These are phyloP conservation scores for Diversispora epigaea DNA, from an alignment of 192 early-diverging fungal genomes.

Conservation along the genomic window DNA sequence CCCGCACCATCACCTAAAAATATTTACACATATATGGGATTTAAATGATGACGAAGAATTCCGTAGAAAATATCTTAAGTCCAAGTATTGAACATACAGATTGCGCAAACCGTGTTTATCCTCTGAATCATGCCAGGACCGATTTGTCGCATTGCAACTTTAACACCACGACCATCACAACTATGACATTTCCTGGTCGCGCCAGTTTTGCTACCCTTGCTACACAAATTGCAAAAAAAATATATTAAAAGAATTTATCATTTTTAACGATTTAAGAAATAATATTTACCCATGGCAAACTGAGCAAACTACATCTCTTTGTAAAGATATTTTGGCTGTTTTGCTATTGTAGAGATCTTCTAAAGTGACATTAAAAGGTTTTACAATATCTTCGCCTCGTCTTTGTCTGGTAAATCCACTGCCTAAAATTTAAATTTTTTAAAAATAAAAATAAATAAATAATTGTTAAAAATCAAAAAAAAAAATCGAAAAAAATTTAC, in stretches of 20 bases:
- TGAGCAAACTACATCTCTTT: constrained; percentile 73
- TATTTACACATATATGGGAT: background rate
- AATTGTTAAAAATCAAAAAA: constrained; percentile 16
- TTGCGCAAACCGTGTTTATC: constrained; percentile 77
- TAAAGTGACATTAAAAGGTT: constrained; percentile 80
- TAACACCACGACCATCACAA: constrained; percentile 80
- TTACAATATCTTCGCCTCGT: constrained; percentile 58
- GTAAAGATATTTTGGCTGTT: constrained; percentile 73
- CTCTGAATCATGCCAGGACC: constrained; percentile 92
- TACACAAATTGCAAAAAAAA: constrained; percentile 38
- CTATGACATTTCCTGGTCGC: constrained; percentile 69
- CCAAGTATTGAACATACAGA: too few species aligned
- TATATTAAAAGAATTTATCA: background rate
- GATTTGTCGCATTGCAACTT: constrained; percentile 76
- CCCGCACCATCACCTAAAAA: constrained; percentile 66
- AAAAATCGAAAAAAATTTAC: too few species aligned
- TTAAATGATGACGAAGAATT: background rate
- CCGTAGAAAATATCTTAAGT: background rate
- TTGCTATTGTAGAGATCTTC: constrained; percentile 95
- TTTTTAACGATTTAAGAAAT: too few species aligned
- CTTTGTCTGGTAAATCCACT: constrained; percentile 44
- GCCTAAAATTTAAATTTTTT: background rate
- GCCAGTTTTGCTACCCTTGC: constrained; percentile 81
- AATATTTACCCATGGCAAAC: constrained; percentile 60
- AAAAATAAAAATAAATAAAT: background rate